Base-by-base conservation (phyloP, 345 rosid genomes). In the Brassica nigra region DNA sequence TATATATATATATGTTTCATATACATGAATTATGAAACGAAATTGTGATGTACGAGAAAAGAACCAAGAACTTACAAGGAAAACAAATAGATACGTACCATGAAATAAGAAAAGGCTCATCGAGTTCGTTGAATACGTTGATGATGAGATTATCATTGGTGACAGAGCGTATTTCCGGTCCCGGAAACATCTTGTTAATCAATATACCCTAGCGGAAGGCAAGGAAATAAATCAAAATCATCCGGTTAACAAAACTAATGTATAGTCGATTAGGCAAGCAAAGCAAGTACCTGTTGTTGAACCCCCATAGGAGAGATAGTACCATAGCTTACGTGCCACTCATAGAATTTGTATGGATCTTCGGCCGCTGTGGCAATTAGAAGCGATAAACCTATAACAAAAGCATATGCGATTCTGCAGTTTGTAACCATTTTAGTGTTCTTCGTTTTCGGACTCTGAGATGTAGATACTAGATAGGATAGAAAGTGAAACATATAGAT, bases 121-220 rank as follows among this genome's bases (percentile, higher is more conserved):
- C 76, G 8, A 92, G 70, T 73, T 84, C 72, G 83, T 92, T 92
- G 77, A 76, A 84, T 29, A 90, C 93, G 75, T 87, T 89, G 81
- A 89, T 81, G 78, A 90, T 88, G 76, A 92, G 84, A 81, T 92
- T 92, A 37, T 92, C 93, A 61, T 90, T 88, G 0, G 93, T 89
- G 15, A 89, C 84, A 28, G 88, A 84, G 83, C 74, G 85, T n/a
- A 92, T 84, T 8, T 92, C 90, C 0, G 97, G 97, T 36, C 97
- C 95, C 9, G 95, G 97, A 71, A 92, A 78, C 66, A 15, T 11
- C 4, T 70, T 70, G 7, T 71, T 64, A 57, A 78, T 78, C 44
- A 78, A 16, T 54, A 92, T 72, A 54, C 76, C 81, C 76, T 78
- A 10, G 14, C 16, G 34, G 15, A 62, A 12, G n/a, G 34, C 29